Percentiles rank a stretch among this genome's conserved stretches.
Evolutionary conservation across 2,329 filamentous ascomycete species (phyloP).

Genomic region (Chaetomium sp.): DNA sequence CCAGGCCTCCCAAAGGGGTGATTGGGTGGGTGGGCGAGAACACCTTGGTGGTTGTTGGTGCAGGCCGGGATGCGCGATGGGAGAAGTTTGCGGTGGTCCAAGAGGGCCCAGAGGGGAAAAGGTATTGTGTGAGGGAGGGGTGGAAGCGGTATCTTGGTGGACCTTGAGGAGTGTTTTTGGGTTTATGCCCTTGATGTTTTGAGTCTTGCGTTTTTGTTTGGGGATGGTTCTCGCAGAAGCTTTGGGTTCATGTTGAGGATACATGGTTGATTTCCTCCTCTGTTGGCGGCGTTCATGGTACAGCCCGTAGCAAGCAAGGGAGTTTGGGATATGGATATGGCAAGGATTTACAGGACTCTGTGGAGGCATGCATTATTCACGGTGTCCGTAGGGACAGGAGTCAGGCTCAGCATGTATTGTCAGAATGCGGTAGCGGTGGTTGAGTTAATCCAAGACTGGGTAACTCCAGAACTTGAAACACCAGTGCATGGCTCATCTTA

Average conservation of each 20-base stretch:
- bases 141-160: constrained; percentile 62
- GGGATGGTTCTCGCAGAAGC: neutral
- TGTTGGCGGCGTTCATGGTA: too few relatives aligned
- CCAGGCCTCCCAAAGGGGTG: constrained; percentile 68
- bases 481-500: too few relatives aligned
- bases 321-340: neutral
- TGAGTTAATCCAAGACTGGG: too few relatives aligned
- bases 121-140: constrained; percentile 62
- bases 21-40: constrained; percentile 77
- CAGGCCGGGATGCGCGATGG: constrained; percentile 76
- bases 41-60: constrained; percentile 68
- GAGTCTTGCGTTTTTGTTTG: neutral
- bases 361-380: neutral
- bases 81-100: constrained; percentile 69
- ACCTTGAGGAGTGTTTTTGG: neutral
- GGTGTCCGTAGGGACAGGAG: neutral
- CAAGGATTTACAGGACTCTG: neutral
- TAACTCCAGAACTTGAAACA: too few relatives aligned
- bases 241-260: neutral
- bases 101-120: constrained; percentile 61
- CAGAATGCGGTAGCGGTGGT: neutral
- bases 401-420: neutral
- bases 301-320: neutral
- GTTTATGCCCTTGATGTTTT: neutral
- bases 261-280: too few relatives aligned